Base-by-base conservation (phyloP, 805 yeast species). In the Starmerella davenportii region DNA sequence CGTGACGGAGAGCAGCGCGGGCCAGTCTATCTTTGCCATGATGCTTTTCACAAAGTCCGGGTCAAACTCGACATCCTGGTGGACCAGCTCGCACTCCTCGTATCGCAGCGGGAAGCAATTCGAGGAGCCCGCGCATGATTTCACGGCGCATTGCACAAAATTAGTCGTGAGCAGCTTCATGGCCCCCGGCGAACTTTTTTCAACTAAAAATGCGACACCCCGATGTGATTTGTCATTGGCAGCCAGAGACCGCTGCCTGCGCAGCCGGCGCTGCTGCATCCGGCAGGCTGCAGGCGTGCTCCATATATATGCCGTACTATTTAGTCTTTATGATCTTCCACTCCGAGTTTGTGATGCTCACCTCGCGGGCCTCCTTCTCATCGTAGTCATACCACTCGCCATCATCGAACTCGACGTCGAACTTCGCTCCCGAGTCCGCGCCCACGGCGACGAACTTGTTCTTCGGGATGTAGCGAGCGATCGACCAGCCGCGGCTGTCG, bases 91-190 rank as follows among this genome's bases (percentile, higher is more conserved):
- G 50, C 90, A 77, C 39, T 66, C 66, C 18, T 72, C 69, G 55
- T 68, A 87, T 43, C 66, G 65, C 40, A 90, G 66, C 2, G 98
- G 98, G 55, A 84, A 90, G 16, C 92, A 72, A 4, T 73, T 71
- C 13, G 70, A 69, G 4, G 87, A 69, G 13, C 73, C 61, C 34
- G 76, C 82, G 54, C 98, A 90, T 2, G 74, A 51, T 52, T 77
- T 76, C 44, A 82, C 79, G 0, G 96, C 84, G 60, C 98, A 90
- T 56, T 78, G 82, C 45, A 90, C 93, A 59, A 90, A 90, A 59
- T 90, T 90, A 11, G 95, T 80, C n/a, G 98, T 87, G 21, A 90
- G 63, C 52, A 87, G 74, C 62, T 90, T 87, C 98, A 87, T 87
- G 19, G 15, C 19, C n/a, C n/a, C n/a, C n/a, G n/a, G n/a, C n/a